A percentile compares a stretch with the other conserved stretches of the same genome.
These are phyloP conservation scores for Cercophora sp. DNA, from an alignment of 495 filamentous ascomycete species.

Conservation along the genomic window DNA sequence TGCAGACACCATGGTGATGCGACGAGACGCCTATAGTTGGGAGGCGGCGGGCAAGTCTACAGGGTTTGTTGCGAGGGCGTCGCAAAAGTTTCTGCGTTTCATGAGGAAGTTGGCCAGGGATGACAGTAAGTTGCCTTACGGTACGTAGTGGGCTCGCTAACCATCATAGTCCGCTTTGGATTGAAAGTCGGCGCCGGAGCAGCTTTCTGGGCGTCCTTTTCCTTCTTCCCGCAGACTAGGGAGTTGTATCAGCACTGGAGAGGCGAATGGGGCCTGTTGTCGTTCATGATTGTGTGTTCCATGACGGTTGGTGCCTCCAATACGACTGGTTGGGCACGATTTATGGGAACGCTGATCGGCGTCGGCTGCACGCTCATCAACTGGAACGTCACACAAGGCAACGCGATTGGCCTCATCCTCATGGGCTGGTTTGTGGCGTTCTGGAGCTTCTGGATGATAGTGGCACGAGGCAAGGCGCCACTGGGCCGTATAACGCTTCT, in stretches of 20 bases:
- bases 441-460: conserved; percentile 82
- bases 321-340: conserved; percentile 80
- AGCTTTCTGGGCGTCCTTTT: conserved; percentile 76
- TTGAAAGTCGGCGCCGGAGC: conserved; percentile 91
- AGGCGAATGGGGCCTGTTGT: conserved; percentile 93
- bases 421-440: conserved; percentile 77
- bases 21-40: conserved; percentile 42
- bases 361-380: conserved; percentile 68
- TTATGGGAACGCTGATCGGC: conserved; percentile 83
- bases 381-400: conserved; percentile 71
- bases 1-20: conserved; percentile 40
- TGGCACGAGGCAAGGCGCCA: conserved; percentile 77
- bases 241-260: conserved; percentile 84
- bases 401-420: conserved; percentile 67
- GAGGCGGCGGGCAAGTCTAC: conserved; percentile 34
- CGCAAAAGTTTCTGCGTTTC: conserved; percentile 35
- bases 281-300: conserved; percentile 96
- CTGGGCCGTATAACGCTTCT: conserved; percentile 90
- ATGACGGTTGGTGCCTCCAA: conserved; percentile 97
- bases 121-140: conserved; percentile 40
- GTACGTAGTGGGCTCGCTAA: conserved; percentile 23
- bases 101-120: conserved; percentile 44
- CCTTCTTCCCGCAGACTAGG: conserved; percentile 74
- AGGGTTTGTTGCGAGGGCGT: conserved; percentile 31
- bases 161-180: conserved; percentile 59